Conservation (phyloP, 2,329 filamentous ascomycete genomes). For the Trichoderma hamatum region DNA sequence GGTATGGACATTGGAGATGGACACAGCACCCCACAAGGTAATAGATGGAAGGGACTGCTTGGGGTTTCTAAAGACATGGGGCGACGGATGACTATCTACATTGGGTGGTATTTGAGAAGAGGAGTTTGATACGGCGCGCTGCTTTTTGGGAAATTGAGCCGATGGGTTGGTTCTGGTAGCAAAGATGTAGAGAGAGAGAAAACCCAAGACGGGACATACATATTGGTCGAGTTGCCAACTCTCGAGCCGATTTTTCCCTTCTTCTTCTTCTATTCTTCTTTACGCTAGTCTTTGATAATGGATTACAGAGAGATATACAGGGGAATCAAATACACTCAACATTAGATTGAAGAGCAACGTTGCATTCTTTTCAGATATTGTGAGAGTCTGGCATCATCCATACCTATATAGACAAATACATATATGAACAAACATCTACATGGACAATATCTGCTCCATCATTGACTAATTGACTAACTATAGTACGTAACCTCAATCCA, state of each 20-base stretch:
- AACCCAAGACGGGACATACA: neutral
- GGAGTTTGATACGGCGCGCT: conserved; percentile 20
- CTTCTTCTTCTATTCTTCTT: neutral
- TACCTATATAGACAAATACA: too few relatives aligned
- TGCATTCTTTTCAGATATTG: too few relatives aligned
- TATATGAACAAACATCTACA: too few relatives aligned
- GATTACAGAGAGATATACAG: neutral
- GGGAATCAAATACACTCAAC: neutral
- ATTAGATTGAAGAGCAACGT: too few relatives aligned
- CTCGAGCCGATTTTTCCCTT: neutral
- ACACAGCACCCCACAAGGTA: conserved; percentile 6
- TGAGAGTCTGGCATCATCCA: too few relatives aligned
- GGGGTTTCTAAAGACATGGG: neutral
- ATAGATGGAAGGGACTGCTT: conserved; percentile 7
- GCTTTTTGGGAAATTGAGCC: conserved; percentile 7
- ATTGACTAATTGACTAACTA: neutral
- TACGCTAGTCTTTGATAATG: neutral
- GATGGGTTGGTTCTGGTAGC: neutral
- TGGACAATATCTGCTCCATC: neutral
- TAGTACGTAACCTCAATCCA: neutral
- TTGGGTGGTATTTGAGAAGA: conserved; percentile 5
- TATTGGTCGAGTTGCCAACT: too few relatives aligned
- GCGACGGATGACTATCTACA: neutral
- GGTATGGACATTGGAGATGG: neutral
- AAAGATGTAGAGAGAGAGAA: neutral